Evolutionary conservation across 306 rosid genomes (phyloP), one percentile per base, ranked within the genome.

Genomic region (Cicer chorassanicum): DNA sequence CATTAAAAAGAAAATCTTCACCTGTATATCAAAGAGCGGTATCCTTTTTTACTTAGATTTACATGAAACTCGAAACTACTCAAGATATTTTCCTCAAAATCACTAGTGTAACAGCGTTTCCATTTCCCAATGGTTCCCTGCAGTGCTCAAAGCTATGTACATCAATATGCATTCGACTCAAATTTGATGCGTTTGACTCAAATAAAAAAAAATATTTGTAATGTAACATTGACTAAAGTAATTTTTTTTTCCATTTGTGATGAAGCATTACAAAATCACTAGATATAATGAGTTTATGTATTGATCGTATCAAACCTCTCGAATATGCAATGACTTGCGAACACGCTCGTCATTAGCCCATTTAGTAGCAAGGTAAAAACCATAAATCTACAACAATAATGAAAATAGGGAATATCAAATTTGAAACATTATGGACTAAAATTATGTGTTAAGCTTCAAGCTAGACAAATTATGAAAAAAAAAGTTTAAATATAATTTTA

Each of bases 21-120:
- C 90, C 89, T 86, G 68, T 84, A 88, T 53, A 86, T 73, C 8
- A 88, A 72, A 38, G 88, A 80, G 34, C 86, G 87, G 18, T 77
- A 86, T 1, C 87, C 85, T 72, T 54, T 78, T 4, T 46, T 14
- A 14, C 80, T 77, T 48, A 86, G 87, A 67, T 65, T 75, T 72
- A 9, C 65, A 65, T 86, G 92, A 75, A 80, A 80, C 55, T 75
- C 76, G 11, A 86, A 50, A 65, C 81, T 75, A 48, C 76, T 19
- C 0, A 0, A 0, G 57, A 82, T 82, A 0, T 73, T 63, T 0
- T 0, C 0, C 15, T 65, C 63, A 74, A 19, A 78, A 42, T 68
- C 59, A 6, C 2, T 0, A 0, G 0, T 11, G 18, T 45, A 53
- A 48, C 86, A 78, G 0, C 78, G 86, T 24, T 8, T 0, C 86